phyloP scores from a whole-genome alignment of 768 basidiomycete species.

The Boletus insuetus region DNA sequence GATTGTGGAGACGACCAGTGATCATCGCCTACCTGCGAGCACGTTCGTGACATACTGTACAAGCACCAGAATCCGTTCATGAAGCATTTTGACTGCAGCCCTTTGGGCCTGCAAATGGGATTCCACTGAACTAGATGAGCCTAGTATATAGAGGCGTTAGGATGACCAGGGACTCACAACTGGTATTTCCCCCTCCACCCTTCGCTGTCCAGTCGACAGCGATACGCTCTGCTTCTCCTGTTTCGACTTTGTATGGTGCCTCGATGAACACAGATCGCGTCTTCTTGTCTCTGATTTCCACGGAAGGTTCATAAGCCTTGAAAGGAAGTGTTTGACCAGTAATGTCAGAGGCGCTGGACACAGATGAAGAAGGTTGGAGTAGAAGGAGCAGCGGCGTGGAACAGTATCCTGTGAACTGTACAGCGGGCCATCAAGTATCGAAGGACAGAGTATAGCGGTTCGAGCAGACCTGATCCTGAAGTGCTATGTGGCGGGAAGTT shows the following conservation, averaged over 20 bases:
- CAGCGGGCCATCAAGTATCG: not conserved
- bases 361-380: conserved; percentile 53
- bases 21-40: conserved; percentile 56
- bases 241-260: conserved; percentile 86
- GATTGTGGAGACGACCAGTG: not conserved
- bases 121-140: conserved; percentile 57
- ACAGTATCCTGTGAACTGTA: conserved; percentile 78
- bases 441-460: not conserved
- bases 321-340: conserved; percentile 81
- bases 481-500: conserved; percentile 67
- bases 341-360: conserved; percentile 45
- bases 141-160: not conserved
- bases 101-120: conserved; percentile 89
- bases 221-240: conserved; percentile 97
- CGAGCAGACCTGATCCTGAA: conserved; percentile 76
- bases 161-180: conserved; percentile 49
- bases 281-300: conserved; percentile 78
- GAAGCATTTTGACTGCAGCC: conserved; percentile 95
- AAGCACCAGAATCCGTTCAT: conserved; percentile 83
- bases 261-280: conserved; percentile 81
- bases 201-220: conserved; percentile 95
- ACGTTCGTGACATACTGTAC: conserved; percentile 83
- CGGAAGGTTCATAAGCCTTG: conserved; percentile 89
- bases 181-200: conserved; percentile 79
- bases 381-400: conserved; percentile 88